These are phyloP conservation scores for Pleodorina starrii DNA, from an alignment of 139 green algal species.

Conservation along the genomic window DNA sequence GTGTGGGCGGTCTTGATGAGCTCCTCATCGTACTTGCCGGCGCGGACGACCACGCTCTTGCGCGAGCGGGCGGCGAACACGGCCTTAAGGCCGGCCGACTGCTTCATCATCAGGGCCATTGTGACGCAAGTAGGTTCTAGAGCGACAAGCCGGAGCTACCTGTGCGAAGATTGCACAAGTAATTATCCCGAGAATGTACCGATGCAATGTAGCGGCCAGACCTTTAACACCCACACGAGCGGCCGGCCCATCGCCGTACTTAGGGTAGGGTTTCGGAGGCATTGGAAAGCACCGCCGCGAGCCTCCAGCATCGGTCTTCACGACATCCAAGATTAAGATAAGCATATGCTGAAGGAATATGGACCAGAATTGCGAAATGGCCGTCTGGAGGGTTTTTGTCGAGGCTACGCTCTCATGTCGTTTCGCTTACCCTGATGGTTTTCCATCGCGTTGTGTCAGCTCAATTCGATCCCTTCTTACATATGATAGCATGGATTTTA, in stretches of 20 bases:
- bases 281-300: background rate
- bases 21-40: conserved; percentile 90
- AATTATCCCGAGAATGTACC: conserved; percentile 5
- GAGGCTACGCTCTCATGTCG: no score
- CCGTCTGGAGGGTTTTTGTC: no score
- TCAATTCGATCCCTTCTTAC: no score
- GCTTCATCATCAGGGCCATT: conserved; percentile 48
- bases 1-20: conserved; percentile 88
- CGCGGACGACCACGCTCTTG: conserved; percentile 44
- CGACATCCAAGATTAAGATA: no score
- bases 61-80: conserved; percentile 13
- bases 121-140: background rate
- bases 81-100: conserved; percentile 43
- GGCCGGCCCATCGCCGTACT: conserved; percentile 2
- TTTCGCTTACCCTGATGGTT: no score
- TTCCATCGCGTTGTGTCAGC: no score
- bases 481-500: no score
- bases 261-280: conserved; percentile 37
- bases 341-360: no score
- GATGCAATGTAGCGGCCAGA: background rate
- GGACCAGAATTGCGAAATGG: no score
- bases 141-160: conserved; percentile 30
- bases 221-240: background rate
- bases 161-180: conserved; percentile 22
- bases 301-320: no score